Evolutionary conservation across 495 filamentous ascomycete genomes (phyloP).

Genomic region (Peziza echinospora): DNA sequence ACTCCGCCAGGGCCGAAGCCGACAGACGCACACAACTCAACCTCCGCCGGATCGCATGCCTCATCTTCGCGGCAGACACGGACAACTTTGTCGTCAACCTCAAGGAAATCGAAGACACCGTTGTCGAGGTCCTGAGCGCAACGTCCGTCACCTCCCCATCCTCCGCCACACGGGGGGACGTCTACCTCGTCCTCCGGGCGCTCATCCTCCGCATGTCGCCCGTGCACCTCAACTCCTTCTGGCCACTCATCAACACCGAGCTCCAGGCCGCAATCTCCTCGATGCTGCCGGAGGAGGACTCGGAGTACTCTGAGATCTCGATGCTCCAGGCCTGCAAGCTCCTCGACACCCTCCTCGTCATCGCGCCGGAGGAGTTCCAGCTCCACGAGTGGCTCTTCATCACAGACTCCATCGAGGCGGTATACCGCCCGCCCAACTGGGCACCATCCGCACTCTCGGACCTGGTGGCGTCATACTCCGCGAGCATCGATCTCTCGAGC

Average conservation of each 20-base stretch:
- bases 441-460: conserved; percentile 62
- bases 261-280: conserved; percentile 64
- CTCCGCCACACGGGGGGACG: conserved; percentile 64
- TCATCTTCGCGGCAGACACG: conserved; percentile 47
- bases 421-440: conserved; percentile 59
- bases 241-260: conserved; percentile 77
- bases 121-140: conserved; percentile 70
- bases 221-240: conserved; percentile 57
- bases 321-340: conserved; percentile 19
- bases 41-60: conserved; percentile 55
- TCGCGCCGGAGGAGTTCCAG: conserved; percentile 87
- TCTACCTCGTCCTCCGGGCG: conserved; percentile 73
- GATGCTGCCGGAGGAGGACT: conserved; percentile 43
- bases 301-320: conserved; percentile 9
- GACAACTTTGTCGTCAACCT: conserved; percentile 68
- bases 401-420: conserved; percentile 88
- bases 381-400: conserved; percentile 90
- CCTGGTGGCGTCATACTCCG: conserved; percentile 58
- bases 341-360: conserved; percentile 61
- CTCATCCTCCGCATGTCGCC: conserved; percentile 53
- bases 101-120: conserved; percentile 49
- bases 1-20: conserved; percentile 78
- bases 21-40: conserved; percentile 86
- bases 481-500: too few relatives aligned
- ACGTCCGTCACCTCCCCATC: conserved; percentile 79